Base-by-base conservation (phyloP, 768 basidiomycete genomes). In the Rhizopogon vesiculosus region DNA sequence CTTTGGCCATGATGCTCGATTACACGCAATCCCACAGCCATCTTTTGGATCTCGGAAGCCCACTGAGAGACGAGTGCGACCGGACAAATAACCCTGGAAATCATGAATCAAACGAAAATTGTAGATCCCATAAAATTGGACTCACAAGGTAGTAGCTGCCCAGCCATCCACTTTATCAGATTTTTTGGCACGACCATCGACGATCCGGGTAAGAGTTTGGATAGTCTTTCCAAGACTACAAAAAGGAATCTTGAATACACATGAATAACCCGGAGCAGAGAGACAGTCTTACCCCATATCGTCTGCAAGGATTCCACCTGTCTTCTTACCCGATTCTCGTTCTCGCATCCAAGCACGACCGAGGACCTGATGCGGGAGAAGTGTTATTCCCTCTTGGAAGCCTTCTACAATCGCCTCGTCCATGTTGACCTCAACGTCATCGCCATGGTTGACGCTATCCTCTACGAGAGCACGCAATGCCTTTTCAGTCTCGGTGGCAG, bases 241-340 rank as follows among this genome's bases (percentile, higher is more conserved):
- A 35, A 57, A 51, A 41, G n/a, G 29, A 43, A 9, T 9, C 5
- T 16, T 49, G 12, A 38, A 3, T 38, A 38, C 19, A 22, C 15
- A 22, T 19, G 19, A 49, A 16, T 25, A 16, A 16, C 3, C 25
- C 22, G 15, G 22, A 43, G 57, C 35, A 58, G 12, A 16, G 44
- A 16, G 44, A 3, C 10, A 1, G 19, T 61, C 77, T 48, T 62
- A 87, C 89, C 89, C 90, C 87, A 91, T 91, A 64, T 91, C 91
- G 67, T 98, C 94, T 5, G 93, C 93, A 13, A 97, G 73, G 61
- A 98, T 93, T 0, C 96, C 96, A 1, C 96, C 95, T 7, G 64
- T 74, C 61, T 86, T 84, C 70, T 91, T 91, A 33, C 83, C 85
- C 7, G 78, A 69, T 70, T 98, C 96, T 18, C 95, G 80, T 7